phyloP scores from a whole-genome alignment of 164 flowering plant species.

The Sextonia rubra region DNA sequence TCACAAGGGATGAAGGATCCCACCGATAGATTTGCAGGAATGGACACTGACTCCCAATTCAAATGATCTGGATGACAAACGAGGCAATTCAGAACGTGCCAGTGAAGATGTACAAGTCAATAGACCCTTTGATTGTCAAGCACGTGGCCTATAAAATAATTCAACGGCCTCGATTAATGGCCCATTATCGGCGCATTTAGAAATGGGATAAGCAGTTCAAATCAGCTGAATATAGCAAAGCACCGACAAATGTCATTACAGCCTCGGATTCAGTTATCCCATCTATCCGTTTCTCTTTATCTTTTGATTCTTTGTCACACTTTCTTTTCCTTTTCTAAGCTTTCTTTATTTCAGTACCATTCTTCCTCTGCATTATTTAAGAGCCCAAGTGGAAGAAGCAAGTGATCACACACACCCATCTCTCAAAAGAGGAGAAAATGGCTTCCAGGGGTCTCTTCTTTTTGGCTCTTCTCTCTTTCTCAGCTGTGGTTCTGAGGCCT shows the following conservation, averaged over 20 bases:
- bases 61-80: no score
- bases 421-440: constrained; percentile 26
- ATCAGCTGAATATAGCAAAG: neutral
- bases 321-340: neutral
- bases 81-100: no score
- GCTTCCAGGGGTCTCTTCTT: constrained; percentile 47
- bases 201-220: neutral
- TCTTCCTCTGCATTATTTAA: neutral
- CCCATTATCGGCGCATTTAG: neutral
- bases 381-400: neutral
- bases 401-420: neutral
- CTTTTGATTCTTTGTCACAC: neutral
- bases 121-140: neutral
- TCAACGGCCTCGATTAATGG: neutral
- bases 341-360: neutral
- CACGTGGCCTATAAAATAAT: neutral
- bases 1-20: no score
- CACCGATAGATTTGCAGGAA: no score
- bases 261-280: neutral
- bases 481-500: constrained; percentile 22
- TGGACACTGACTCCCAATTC: no score
- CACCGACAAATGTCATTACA: no score
- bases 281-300: neutral
- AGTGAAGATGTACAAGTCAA: no score
- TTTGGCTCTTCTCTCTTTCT: constrained; percentile 36